Percentiles rank a stretch among this genome's conserved stretches.
Conservation (phyloP, 768 basidiomycete species). For the Dioszegia hungarica region DNA sequence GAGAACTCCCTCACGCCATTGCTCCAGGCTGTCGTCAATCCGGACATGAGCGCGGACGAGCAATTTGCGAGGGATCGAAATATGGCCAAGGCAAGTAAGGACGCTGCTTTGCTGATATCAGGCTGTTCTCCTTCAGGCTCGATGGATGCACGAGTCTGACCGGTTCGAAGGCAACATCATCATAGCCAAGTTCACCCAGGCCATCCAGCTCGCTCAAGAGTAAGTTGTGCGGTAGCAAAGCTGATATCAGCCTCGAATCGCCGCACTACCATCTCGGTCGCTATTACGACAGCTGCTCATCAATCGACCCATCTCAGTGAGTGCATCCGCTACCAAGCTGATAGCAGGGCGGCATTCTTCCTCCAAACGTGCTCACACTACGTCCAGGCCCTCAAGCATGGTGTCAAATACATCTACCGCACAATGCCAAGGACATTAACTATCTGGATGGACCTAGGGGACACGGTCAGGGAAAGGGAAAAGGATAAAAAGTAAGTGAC, state of each 20-base stretch:
- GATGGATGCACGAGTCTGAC: constrained; percentile 89
- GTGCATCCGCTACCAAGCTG: not conserved
- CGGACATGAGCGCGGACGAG: not conserved
- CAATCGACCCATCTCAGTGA: not conserved
- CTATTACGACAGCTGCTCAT: constrained; percentile 62
- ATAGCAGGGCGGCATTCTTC: constrained; percentile 22
- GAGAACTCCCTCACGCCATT: constrained; percentile 58
- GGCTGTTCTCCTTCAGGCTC: constrained; percentile 74
- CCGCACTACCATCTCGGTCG: constrained; percentile 79
- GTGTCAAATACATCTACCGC: constrained; percentile 94
- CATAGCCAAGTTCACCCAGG: constrained; percentile 53
- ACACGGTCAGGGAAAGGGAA: constrained; percentile 41
- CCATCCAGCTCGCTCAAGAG: constrained; percentile 47
- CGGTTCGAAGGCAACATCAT: constrained; percentile 67
- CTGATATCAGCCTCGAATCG: constrained; percentile 58
- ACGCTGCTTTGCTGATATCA: constrained; percentile 2
- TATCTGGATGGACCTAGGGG: constrained; percentile 90
- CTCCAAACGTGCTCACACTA: constrained; percentile 60
- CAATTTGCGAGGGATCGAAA: constrained; percentile 25
- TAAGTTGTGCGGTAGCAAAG: constrained; percentile 20
- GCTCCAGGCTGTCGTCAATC: constrained; percentile 12
- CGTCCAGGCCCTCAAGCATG: constrained; percentile 65
- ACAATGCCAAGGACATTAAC: constrained; percentile 89
- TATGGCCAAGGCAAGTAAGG: constrained; percentile 61
- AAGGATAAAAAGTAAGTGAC: constrained; percentile 18